Conservation (phyloP, 176 grass and related monocot species). For the Phoenix dactylifera region DNA sequence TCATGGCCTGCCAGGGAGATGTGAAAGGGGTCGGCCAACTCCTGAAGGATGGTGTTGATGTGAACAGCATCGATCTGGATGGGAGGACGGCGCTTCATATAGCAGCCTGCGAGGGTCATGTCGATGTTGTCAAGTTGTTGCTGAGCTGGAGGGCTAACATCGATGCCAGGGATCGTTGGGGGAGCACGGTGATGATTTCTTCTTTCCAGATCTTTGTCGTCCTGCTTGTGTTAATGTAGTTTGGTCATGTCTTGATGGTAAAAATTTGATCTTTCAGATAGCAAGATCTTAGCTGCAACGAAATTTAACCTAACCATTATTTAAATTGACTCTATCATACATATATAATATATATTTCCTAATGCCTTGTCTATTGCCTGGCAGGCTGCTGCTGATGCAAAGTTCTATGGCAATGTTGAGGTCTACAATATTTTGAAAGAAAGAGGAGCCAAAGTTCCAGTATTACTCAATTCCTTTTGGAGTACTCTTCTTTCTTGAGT, state of each 20-base stretch:
- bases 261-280: too few species aligned
- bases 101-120: slow-evolving; percentile 65
- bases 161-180: slow-evolving; percentile 89
- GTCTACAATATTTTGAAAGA: slow-evolving; percentile 77
- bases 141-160: slow-evolving; percentile 87
- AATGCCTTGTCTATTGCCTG: neutral
- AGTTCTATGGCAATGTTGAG: slow-evolving; percentile 56
- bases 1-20: slow-evolving; percentile 78
- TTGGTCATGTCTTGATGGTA: too few species aligned
- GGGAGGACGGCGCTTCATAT: slow-evolving; percentile 91
- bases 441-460: slow-evolving; percentile 68
- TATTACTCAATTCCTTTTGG: slow-evolving; percentile 11
- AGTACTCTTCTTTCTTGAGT: neutral
- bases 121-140: slow-evolving; percentile 52
- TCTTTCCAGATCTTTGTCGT: neutral
- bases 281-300: too few species aligned
- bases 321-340: too few species aligned
- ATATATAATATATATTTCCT: too few species aligned
- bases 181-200: slow-evolving; percentile 59
- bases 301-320: too few species aligned
- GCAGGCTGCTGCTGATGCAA: slow-evolving; percentile 79
- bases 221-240: neutral
- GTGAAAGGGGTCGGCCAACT: slow-evolving; percentile 43
- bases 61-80: slow-evolving; percentile 98
- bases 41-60: slow-evolving; percentile 56